Percentiles rank a stretch among this genome's conserved stretches.
Evolutionary conservation across 768 basidiomycete genomes (phyloP).

Genomic region (Steccherinum ochraceum): DNA sequence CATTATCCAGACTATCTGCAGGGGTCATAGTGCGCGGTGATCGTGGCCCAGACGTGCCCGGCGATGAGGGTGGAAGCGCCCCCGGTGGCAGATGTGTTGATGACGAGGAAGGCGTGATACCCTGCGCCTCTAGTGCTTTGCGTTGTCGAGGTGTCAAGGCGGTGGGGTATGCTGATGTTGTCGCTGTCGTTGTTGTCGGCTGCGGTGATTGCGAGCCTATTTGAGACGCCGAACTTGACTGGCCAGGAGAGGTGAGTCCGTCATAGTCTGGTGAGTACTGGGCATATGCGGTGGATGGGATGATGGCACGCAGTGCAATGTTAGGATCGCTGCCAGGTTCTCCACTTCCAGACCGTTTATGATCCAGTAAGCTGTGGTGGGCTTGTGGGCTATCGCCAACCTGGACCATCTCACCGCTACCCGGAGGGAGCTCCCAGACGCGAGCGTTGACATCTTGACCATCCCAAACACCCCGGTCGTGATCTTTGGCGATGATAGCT

Average conservation of each 20-base stretch:
- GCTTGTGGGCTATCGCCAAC: not conserved
- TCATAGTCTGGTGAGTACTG: not conserved
- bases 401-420: not conserved
- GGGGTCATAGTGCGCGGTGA: not conserved
- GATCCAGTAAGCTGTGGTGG: not conserved
- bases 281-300: not conserved
- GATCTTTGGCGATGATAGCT: not conserved
- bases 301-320: not conserved
- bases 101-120: not conserved
- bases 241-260: not conserved
- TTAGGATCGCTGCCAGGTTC: not conserved
- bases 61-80: constrained; percentile 8
- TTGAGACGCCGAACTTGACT: not conserved
- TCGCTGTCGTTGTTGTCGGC: not conserved
- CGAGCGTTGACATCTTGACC: constrained; percentile 10
- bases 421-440: constrained; percentile 5
- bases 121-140: not conserved
- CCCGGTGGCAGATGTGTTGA: constrained; percentile 6
- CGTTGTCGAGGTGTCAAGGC: not conserved
- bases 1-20: constrained; percentile 9
- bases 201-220: too few relatives aligned
- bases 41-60: constrained; percentile 1
- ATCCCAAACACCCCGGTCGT: constrained; percentile 5
- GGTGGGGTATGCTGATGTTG: not conserved
- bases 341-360: not conserved